These are phyloP conservation scores for Smithsoniella earleae DNA, from an alignment of 163 green algal genomes.

Conservation along the genomic window DNA sequence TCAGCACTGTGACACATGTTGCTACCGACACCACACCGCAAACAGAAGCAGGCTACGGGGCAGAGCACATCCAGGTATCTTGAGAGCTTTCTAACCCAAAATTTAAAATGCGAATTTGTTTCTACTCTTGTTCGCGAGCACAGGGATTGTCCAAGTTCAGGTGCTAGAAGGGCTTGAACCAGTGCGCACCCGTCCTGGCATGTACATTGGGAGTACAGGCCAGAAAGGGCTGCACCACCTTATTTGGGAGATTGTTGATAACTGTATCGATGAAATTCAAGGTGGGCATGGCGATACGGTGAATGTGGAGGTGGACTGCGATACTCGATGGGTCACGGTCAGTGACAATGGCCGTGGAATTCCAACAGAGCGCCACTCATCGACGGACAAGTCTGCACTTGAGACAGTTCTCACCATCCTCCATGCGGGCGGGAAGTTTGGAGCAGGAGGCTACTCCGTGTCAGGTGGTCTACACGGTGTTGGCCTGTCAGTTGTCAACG, in stretches of 20 bases:
- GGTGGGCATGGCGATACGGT: constrained; percentile 49
- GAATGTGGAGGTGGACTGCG: constrained; percentile 63
- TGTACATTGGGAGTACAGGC: constrained; percentile 98
- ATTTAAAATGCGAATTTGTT: no score
- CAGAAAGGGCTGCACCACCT: constrained; percentile 88
- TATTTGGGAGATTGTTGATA: constrained; percentile 88
- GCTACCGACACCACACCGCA: no score
- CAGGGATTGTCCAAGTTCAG: no score
- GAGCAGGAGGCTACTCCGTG: constrained; percentile 77
- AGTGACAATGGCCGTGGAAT: constrained; percentile 92
- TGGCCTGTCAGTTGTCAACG: constrained; percentile 94
- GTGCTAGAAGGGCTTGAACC: constrained; percentile 93
- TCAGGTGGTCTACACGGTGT: constrained; percentile 94
- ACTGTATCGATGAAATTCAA: constrained; percentile 88
- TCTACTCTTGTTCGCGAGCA: no score
- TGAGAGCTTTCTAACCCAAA: no score
- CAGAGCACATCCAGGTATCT: no score
- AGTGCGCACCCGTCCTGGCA: constrained; percentile 92
- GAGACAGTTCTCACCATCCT: constrained; percentile 95
- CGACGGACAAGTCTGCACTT: constrained; percentile 71
- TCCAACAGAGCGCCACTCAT: constrained; percentile 80
- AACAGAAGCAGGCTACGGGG: no score
- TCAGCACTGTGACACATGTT: no score
- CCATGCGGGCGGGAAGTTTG: constrained; percentile 99
- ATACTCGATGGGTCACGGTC: constrained; percentile 65